These are phyloP conservation scores for Penicillium canescens DNA, from an alignment of 495 filamentous ascomycete genomes.

Conservation along the genomic window DNA sequence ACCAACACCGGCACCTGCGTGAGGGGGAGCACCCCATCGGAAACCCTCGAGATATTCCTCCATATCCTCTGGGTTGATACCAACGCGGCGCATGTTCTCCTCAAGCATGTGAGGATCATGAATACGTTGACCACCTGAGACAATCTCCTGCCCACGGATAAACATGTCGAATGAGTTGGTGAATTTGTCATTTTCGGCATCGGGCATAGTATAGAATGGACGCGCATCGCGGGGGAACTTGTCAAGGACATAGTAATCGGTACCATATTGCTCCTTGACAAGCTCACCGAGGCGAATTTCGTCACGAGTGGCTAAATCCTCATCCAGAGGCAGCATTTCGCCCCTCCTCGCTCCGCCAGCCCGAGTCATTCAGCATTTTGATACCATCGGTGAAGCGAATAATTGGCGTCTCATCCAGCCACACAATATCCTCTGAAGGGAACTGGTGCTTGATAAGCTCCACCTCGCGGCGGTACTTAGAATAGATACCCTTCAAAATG, in stretches of 20 bases:
- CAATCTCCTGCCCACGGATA: slow-evolving; percentile 89
- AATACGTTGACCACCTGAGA: slow-evolving; percentile 89
- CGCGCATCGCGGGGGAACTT: slow-evolving; percentile 84
- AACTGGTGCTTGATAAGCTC: slow-evolving; percentile 65
- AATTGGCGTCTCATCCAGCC: slow-evolving; percentile 79
- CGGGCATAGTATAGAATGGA: slow-evolving; percentile 94
- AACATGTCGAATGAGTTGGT: slow-evolving; percentile 98
- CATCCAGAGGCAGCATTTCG: slow-evolving; percentile 61
- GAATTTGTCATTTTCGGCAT: slow-evolving; percentile 65
- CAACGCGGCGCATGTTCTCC: slow-evolving; percentile 71
- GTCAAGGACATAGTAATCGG: slow-evolving; percentile 94
- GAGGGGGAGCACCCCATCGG: slow-evolving; percentile 83
- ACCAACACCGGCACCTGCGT: slow-evolving; percentile 88
- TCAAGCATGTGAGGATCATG: slow-evolving; percentile 75
- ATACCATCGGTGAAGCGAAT: slow-evolving; percentile 81
- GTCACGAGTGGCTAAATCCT: slow-evolving; percentile 81
- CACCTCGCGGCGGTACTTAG: slow-evolving; percentile 66
- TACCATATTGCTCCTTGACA: slow-evolving; percentile 80
- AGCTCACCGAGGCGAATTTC: slow-evolving; percentile 84
- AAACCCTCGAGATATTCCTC: slow-evolving; percentile 89
- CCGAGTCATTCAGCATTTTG: slow-evolving; percentile 76
- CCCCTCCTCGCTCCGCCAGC: slow-evolving; percentile 78
- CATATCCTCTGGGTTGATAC: slow-evolving; percentile 75
- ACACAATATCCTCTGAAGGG: slow-evolving; percentile 68
- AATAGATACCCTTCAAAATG: slow-evolving; percentile 74